Base-by-base conservation (phyloP, 345 rosid genomes). In the Citrus cavaleriei region DNA sequence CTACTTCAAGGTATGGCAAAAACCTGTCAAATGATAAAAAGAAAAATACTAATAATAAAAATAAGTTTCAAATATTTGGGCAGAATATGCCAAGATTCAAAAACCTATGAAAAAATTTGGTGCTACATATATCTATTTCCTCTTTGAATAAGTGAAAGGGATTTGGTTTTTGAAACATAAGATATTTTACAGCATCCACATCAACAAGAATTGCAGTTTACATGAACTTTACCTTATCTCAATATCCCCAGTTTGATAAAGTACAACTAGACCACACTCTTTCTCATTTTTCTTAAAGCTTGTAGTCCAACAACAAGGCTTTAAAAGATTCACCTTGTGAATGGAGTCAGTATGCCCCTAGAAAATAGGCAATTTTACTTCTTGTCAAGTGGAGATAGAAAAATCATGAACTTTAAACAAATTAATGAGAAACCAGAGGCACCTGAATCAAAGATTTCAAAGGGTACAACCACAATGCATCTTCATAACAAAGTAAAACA, bases 271-370 rank as follows among this genome's bases (percentile, higher is more conserved):
- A 76, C 95, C 93, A 68, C 84, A 81, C 75, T 79, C 86, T 66
- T 82, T 83, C 73, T 78, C 88, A 79, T 84, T 86, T 79, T 84
- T 93, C 81, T 83, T 84, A 54, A 92, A 84, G 76, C 74, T 86
- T 79, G 95, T 78, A 78, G 90, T 85, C 98, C 97, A 94, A 85
- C 95, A 88, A 79, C 98, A 93, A 67, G 87, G 88, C 65, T 89
- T 88, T 73, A 73, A 81, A 77, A 87, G 90, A 76, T 83, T 87
- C 74, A 90, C 86, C 82, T 86, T 87, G 77, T 30, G 64, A 74
- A 83, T 75, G 77, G 89, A 82, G 76, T 86, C 86, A 68, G 64
- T 72, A 61, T 85, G 78, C 72, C 91, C 93, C 98, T 91, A 79
- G 82, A 83, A 83, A 83, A 63, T 75, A 84, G 74, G 78, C 81